Percentiles rank a stretch among this genome's conserved stretches.
Evolutionary conservation across 768 basidiomycete genomes (phyloP).

Genomic region (Termitomyces sp.): DNA sequence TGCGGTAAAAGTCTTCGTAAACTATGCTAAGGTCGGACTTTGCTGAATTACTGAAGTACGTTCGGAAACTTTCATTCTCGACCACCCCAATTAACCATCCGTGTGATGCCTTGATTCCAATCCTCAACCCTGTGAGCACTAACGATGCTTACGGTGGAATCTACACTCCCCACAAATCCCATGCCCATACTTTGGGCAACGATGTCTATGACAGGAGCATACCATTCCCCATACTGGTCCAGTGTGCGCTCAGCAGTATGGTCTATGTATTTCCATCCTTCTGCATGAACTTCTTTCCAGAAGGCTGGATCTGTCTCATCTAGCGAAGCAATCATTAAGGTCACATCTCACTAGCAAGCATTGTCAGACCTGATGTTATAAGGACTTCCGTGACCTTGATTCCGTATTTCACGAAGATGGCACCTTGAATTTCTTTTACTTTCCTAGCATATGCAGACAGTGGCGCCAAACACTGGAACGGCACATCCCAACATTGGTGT

Average conservation of each 20-base stretch:
- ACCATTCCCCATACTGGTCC: conserved; percentile 36
- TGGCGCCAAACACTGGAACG: conserved; percentile 33
- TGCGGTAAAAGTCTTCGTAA: not conserved
- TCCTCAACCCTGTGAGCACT: conserved; percentile 48
- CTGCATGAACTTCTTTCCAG: conserved; percentile 30
- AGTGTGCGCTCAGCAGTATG: conserved; percentile 29
- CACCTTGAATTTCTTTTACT: conserved; percentile 31
- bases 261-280: conserved; percentile 42
- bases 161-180: conserved; percentile 53
- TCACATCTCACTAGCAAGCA: not conserved
- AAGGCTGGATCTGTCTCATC: conserved; percentile 40
- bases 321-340: conserved; percentile 13
- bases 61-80: conserved; percentile 8
- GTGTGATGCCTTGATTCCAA: conserved; percentile 45
- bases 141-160: conserved; percentile 51
- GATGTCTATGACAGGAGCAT: conserved; percentile 47
- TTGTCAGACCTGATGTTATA: conserved; percentile 32
- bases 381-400: conserved; percentile 30
- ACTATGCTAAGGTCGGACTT: not conserved
- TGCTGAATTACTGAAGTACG: not conserved
- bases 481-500: conserved; percentile 23
- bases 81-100: conserved; percentile 21
- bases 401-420: conserved; percentile 24
- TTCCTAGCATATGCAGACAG: conserved; percentile 29
- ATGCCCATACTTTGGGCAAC: conserved; percentile 48